phyloP scores from a whole-genome alignment of 371 early-diverging fungal species.

The Mucor plumbeus region DNA sequence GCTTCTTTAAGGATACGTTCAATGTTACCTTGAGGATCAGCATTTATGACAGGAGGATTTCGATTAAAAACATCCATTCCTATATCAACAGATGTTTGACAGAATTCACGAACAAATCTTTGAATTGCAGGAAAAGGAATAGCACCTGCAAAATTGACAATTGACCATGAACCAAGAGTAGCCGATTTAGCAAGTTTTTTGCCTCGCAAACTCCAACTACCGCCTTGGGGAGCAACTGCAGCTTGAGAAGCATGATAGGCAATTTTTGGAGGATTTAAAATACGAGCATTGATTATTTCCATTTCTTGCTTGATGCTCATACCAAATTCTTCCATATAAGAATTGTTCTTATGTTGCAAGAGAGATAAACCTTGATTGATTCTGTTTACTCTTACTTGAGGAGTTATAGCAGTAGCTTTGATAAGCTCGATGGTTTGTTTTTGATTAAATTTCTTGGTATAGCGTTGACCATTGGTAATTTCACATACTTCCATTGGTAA shows the following conservation, averaged over 20 bases:
- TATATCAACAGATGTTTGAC: conserved; percentile 58
- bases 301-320: conserved; percentile 69
- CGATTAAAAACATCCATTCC: conserved; percentile 64
- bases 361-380: conserved; percentile 60
- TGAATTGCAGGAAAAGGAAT: conserved; percentile 46
- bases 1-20: conserved; percentile 71
- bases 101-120: conserved; percentile 62
- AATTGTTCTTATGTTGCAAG: conserved; percentile 59
- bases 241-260: conserved; percentile 55
- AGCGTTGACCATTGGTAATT: conserved; percentile 82
- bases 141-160: conserved; percentile 65
- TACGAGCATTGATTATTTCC: conserved; percentile 67
- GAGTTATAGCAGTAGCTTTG: conserved; percentile 85
- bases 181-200: conserved; percentile 81
- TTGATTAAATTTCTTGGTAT: conserved; percentile 80
- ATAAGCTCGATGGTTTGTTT: conserved; percentile 94
- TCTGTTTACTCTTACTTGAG: conserved; percentile 68
- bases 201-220: conserved; percentile 92
- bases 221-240: conserved; percentile 72
- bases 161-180: conserved; percentile 80
- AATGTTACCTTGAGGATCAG: conserved; percentile 70
- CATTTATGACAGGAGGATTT: conserved; percentile 70
- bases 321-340: conserved; percentile 71
- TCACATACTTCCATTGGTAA: conserved; percentile 94
- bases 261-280: conserved; percentile 69